phyloP scores from a whole-genome alignment of 192 early-diverging fungal species.

The Backusella tuberculispora region DNA sequence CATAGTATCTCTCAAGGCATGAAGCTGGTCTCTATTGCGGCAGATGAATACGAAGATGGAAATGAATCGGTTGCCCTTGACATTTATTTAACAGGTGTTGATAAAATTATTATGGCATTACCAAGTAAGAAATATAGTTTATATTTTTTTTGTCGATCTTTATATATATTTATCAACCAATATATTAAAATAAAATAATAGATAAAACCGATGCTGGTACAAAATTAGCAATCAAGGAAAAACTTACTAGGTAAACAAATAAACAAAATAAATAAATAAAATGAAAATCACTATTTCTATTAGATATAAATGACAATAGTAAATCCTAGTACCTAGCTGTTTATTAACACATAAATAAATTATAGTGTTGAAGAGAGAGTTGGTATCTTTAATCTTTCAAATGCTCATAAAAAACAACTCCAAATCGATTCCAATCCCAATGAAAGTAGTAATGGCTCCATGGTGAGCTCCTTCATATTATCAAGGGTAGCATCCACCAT shows the following conservation, averaged over 20 bases:
- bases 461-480: constrained; percentile 54
- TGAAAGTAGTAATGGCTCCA: constrained; percentile 26
- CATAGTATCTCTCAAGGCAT: constrained; percentile 41
- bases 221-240: constrained; percentile 30
- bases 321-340: background rate
- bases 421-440: background rate
- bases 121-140: constrained; percentile 34
- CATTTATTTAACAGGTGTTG: constrained; percentile 43
- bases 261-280: background rate
- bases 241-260: constrained; percentile 29
- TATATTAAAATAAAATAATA: background rate
- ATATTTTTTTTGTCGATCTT: background rate
- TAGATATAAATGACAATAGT: too few species aligned
- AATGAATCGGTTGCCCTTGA: constrained; percentile 41
- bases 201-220: constrained; percentile 29
- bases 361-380: constrained; percentile 34
- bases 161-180: background rate
- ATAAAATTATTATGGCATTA: constrained; percentile 46
- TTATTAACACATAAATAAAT: background rate
- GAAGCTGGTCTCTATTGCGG: constrained; percentile 42
- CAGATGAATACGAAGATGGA: constrained; percentile 43
- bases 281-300: background rate
- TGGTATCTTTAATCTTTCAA: constrained; percentile 26
- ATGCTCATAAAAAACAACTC: constrained; percentile 17
- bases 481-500: constrained; percentile 31